Evolutionary conservation across 805 yeast genomes (phyloP), one percentile per base, ranked within the genome.

Genomic region (Pichia membranifaciens): DNA sequence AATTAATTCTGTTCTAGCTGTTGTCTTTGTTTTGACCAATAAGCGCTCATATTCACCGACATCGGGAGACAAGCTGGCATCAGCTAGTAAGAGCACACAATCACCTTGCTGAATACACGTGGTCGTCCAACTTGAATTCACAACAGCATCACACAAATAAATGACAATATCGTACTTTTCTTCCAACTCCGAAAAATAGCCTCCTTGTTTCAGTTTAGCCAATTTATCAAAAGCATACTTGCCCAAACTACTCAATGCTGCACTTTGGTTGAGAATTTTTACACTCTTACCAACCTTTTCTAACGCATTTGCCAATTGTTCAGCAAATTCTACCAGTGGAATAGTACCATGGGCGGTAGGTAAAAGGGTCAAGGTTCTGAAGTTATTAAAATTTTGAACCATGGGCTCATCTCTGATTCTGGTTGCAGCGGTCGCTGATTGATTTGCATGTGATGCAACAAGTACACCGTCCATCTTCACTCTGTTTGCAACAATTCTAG

Each of bases 71-170:
- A 81, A 77, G 7, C 75, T 70, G 0, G 96, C 95, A 67, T 91
- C 90, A 0, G 97, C 97, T 15, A 93, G 65, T 16, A 93, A 68
- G 29, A 93, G 69, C n/a, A 91, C 80, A 68, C 97, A 90, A 64
- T 91, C 98, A 16, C 96, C 98, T 64, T 91, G 97, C 8, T 90
- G 81, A 36, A 91, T 84, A 63, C 98, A 93, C 0, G 96, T 87
- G 8, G 79, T 75, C 0, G 96, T 87, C 99, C 99, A 91, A 17
- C 81, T 75, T 0, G 96, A 85, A 54, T 80, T 81, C 2, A 84
- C 79, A 0, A 85, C 74, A 0, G 96, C 81, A 58, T 93, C 98
- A 22, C 93, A 90, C 12, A 91, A 81, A 59, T 91, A 93, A 2
- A 91, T 79, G 4, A 93, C 84, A n/a, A 88, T 84, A 54, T 91